Base-by-base conservation (phyloP, 2,329 filamentous ascomycete genomes). In the Aspergillus vadensis region DNA sequence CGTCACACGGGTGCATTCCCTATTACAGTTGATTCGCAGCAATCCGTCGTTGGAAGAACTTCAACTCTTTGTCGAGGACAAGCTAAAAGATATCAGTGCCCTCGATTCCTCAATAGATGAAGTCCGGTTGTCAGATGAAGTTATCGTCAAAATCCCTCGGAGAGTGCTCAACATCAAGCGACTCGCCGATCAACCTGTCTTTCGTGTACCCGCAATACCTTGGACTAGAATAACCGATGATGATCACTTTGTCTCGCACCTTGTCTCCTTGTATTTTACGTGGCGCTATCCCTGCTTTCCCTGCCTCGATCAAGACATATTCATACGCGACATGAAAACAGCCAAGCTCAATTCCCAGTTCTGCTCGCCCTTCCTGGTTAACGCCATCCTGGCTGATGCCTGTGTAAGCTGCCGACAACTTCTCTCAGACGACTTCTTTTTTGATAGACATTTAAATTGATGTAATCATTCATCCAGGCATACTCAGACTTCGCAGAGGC, bases 161-260 rank as follows among this genome's bases (percentile, higher is more conserved):
- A 8, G 36, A 47, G 25, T 5, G n/a, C 5, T 49, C 14, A 32
- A 32, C 36, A 38, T 44, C 41, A 58, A 62, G 32, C 41, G 62
- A 17, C 47, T 68, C 32, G 60, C 59, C 7, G 60, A 64, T 17
- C 61, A 60, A 21, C 66, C 60, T 12, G 25, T 63, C 1, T 67
- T 53, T 48, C 61, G 53, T 6, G 59, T 70, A 7, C 62, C 65
- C 1, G 67, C 68, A 10, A 55, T 60, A 36, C 72, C 73, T 2
- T 76, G 73, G 73, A 76, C 74, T 3, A 67, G 61, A 2, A 66
- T 74, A 38, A 75, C 72, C 0, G 64, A 67, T 5, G 68, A 72
- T 43, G 67, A 70, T 50, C 65, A 67, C 15, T 65, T 73, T 48
- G 70, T 76, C 4, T 75, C 71, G 1, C 72, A 74, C 59, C 57